Conservation (phyloP, 192 early-diverging fungal species). For the Rhizoclosmatium globosum region DNA sequence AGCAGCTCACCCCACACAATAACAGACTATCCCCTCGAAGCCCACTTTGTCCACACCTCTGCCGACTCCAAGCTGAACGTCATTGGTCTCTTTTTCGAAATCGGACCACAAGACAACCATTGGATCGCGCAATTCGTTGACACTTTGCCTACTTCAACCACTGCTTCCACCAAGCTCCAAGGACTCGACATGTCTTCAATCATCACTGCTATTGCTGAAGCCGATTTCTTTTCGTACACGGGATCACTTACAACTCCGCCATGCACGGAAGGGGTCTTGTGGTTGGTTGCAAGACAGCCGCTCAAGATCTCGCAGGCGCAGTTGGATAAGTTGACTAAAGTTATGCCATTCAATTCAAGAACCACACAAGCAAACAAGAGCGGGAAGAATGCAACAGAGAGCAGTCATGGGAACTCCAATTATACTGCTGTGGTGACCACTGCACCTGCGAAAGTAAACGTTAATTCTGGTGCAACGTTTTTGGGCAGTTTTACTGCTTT, state of each 20-base stretch:
- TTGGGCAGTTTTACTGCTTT: no score
- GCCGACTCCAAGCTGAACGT: slow-evolving; percentile 7
- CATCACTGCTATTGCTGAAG: not conserved
- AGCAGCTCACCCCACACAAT: not conserved
- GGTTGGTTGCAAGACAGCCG: slow-evolving; percentile 33
- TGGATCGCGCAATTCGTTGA: not conserved
- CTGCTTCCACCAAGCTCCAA: not conserved
- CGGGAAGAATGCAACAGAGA: not conserved
- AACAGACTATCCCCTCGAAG: not conserved
- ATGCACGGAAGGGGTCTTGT: slow-evolving; percentile 65
- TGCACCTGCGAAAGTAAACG: no score
- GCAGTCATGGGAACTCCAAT: not conserved
- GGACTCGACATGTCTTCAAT: not conserved
- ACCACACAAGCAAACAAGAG: not conserved
- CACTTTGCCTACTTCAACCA: not conserved
- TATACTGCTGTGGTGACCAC: not conserved
- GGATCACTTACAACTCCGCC: slow-evolving; percentile 57
- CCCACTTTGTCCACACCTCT: slow-evolving; percentile 18
- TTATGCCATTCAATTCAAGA: not conserved
- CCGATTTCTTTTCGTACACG: not conserved
- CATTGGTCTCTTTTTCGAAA: slow-evolving; percentile 23
- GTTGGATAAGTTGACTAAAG: not conserved
- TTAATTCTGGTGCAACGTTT: no score
- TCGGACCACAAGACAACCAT: not conserved
- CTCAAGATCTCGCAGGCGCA: not conserved